Base-by-base conservation (phyloP, 352 stramenopile genomes). In the Phytophthora cactorum region DNA sequence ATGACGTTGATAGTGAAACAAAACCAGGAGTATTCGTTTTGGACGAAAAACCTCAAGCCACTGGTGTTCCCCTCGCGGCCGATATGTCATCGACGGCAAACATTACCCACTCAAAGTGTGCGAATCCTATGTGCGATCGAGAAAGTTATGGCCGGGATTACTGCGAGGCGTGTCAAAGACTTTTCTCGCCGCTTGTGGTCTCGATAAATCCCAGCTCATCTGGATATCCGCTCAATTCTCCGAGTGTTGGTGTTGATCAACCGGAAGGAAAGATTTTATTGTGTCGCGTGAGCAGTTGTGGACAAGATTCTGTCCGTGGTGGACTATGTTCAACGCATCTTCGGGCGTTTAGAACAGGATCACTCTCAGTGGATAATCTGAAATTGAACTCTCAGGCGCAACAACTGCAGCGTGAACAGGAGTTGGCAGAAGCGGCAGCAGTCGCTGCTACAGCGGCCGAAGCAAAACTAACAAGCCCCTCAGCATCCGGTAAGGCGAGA, bases 341-440 rank as follows among this genome's bases (percentile, higher is more conserved):
- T 36, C 77, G 66, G 4, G 67, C 69, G 2, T 90, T 91, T 22
- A 52, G 86, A 66, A 66, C 58, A 22, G 82, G 84, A 4, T 68
- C 66, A 1, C 67, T 93, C 25, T 86, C 82, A 11, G 82, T 93
- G 9, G 79, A 91, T 41, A 69, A 84, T n/a, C 59, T 93, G 44
- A 81, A 77, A 27, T 36, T 93, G 45, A 68, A 70, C 14, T 91
- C 82, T 0, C 70, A 70, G 17, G 47, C 47, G 27, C 60, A 75
- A 51, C 59, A 72, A 49, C 29, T 62, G 6, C 72, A 78, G 17
- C 66, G 28, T 51, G 55, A 73, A 12, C 62, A 75, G 36, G 60
- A 74, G 8, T 46, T 70, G 43, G 64, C 62, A 4, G 52, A 63
- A 49, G 66, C 66, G 11, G 49, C 59, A 27, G 65, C 62, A 12